Evolutionary conservation across 2,329 filamentous ascomycete species (phyloP).

Genomic region (Ilyonectria robusta): DNA sequence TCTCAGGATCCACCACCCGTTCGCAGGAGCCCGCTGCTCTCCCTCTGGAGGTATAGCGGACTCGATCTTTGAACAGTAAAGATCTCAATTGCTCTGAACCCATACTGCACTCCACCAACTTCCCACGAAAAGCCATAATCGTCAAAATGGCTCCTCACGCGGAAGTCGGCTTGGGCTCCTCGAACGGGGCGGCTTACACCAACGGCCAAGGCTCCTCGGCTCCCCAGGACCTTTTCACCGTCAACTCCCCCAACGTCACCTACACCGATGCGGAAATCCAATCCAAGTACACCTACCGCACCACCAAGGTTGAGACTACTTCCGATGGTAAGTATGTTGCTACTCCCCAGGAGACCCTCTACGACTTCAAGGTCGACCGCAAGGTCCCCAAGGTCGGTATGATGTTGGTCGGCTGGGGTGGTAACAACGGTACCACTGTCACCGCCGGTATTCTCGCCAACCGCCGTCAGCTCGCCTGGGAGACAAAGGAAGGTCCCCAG

Average conservation of each 20-base stretch:
- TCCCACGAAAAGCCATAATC: conserved; percentile 54
- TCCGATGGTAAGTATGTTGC: conserved; percentile 85
- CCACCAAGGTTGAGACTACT: conserved; percentile 83
- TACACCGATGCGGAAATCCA: conserved; percentile 92
- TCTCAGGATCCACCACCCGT: conserved; percentile 89
- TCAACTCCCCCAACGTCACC: conserved; percentile 91
- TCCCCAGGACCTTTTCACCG: conserved; percentile 80
- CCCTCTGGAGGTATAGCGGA: conserved; percentile 87
- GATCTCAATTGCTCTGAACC: conserved; percentile 51
- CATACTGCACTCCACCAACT: conserved; percentile 44
- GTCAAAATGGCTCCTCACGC: conserved; percentile 92
- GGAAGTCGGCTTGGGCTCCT: conserved; percentile 68
- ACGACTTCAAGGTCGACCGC: conserved; percentile 98
- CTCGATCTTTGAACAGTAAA: conserved; percentile 72
- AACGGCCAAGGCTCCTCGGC: conserved; percentile 57
- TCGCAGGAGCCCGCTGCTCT: conserved; percentile 96
- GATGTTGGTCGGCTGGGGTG: conserved; percentile 98
- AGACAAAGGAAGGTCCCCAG: conserved; percentile 90
- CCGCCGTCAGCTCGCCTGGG: conserved; percentile 87
- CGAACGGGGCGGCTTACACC: conserved; percentile 72
- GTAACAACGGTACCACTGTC: conserved; percentile 98
- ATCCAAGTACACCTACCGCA: conserved; percentile 97
- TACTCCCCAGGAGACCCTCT: conserved; percentile 88
- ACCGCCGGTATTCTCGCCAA: conserved; percentile 98
- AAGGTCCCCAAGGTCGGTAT: conserved; percentile 93